Evolutionary conservation across 2,329 filamentous ascomycete species (phyloP).

Genomic region (Periconia sp.): DNA sequence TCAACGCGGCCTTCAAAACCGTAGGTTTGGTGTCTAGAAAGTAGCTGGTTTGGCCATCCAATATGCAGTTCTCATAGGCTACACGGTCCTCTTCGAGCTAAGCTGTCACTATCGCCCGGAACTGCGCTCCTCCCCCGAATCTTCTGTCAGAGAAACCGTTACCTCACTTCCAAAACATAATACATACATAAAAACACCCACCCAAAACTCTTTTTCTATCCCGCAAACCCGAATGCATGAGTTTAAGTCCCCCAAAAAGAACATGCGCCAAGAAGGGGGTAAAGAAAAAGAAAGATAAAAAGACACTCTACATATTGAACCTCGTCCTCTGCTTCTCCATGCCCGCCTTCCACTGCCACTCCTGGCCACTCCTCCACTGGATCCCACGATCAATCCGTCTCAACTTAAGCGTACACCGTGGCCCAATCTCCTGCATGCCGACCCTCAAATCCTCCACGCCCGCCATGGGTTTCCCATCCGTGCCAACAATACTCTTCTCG

Average conservation of each 20-base stretch:
- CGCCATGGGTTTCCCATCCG: slow-evolving; percentile 80
- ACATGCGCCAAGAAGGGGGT: not conserved
- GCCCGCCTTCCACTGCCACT: slow-evolving; percentile 95
- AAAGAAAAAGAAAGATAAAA: not conserved
- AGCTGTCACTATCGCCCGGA: too few species aligned
- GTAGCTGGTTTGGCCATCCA: too few species aligned
- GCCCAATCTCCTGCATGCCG: slow-evolving; percentile 88
- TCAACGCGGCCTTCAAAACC: too few species aligned
- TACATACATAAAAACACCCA: too few species aligned
- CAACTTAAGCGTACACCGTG: slow-evolving; percentile 74
- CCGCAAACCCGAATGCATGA: not conserved
- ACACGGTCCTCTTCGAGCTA: too few species aligned
- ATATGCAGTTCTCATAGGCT: too few species aligned
- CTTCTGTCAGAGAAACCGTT: too few species aligned
- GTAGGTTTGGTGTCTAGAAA: too few species aligned
- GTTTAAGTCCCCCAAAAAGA: not conserved
- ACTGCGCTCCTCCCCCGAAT: too few species aligned
- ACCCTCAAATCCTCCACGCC: slow-evolving; percentile 85
- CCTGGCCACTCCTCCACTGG: slow-evolving; percentile 71
- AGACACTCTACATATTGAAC: slow-evolving; percentile 75
- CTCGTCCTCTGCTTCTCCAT: slow-evolving; percentile 94
- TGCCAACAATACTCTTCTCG: slow-evolving; percentile 81
- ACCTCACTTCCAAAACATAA: too few species aligned
- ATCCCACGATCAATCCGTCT: slow-evolving; percentile 90
- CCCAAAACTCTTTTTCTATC: too few species aligned